These are phyloP conservation scores for Talaromyces sp. DNA, from an alignment of 2,329 filamentous ascomycete genomes.

Conservation along the genomic window DNA sequence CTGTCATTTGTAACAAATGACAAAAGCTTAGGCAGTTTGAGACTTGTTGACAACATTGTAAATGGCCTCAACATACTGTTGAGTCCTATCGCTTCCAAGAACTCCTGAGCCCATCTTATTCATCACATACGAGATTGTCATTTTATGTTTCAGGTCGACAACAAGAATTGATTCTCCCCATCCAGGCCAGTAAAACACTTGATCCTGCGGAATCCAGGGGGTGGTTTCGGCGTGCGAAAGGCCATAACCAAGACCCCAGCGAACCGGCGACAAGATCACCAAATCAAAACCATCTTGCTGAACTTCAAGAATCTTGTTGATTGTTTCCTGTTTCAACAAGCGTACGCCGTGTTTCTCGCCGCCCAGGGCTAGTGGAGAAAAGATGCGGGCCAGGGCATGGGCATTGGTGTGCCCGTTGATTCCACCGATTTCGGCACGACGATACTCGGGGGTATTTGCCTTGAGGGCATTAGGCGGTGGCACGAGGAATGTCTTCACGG, in stretches of 20 bases:
- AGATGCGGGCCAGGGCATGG: conserved; percentile 35
- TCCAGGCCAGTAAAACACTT: conserved; percentile 39
- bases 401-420: conserved; percentile 45
- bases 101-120: conserved; percentile 36
- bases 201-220: conserved; percentile 25
- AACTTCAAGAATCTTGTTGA: conserved; percentile 42
- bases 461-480: conserved; percentile 20
- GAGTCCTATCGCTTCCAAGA: conserved; percentile 23
- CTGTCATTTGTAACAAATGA: background rate
- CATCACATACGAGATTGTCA: conserved; percentile 44
- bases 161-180: conserved; percentile 42
- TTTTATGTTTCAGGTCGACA: conserved; percentile 37
- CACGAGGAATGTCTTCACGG: conserved; percentile 14
- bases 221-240: conserved; percentile 24
- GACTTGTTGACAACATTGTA: conserved; percentile 20
- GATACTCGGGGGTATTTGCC: conserved; percentile 26
- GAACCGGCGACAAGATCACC: conserved; percentile 26
- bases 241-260: conserved; percentile 40
- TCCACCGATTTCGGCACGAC: conserved; percentile 36
- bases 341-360: conserved; percentile 27
- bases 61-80: conserved; percentile 25
- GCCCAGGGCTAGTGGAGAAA: conserved; percentile 32
- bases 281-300: conserved; percentile 39
- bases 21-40: background rate
- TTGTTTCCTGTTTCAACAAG: conserved; percentile 37